Base-by-base conservation (phyloP, 306 rosid genomes). In the Acmispon strigosus region DNA sequence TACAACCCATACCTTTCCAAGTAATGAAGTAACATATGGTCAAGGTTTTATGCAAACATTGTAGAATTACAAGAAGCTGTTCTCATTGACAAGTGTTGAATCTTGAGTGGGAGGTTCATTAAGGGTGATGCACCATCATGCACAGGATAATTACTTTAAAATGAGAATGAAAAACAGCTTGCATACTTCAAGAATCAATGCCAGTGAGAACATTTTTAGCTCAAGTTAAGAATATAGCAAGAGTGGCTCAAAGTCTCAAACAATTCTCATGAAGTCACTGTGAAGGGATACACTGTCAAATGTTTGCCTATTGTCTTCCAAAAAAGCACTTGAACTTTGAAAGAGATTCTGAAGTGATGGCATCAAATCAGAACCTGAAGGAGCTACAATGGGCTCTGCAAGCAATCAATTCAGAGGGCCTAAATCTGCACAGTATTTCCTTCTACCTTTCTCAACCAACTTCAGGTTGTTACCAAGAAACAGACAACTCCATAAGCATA, bases 401-500 rank as follows among this genome's bases (percentile, higher is more conserved):
- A 67, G 77, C 83, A 53, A 76, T 91, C 73, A 73, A 68, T 60
- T 86, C 86, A 1, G 86, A 87, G 48, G 24, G 56, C 72, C 81
- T 79, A 53, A 78, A 54, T 49, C 81, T 92, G 0, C 90, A 94
- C 57, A 86, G 76, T 81, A 62, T 94, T 58, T 89, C 97, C 83
- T 91, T 94, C 77, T 81, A 84, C 89, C 96, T 89, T 29, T 89
- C 87, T 32, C 97, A 94, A 18, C 72, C 88, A 79, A 44, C 85
- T 74, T 87, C 97, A 24, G 55, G 74, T 27, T 89, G 88, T 63
- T 77, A 69, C 84, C 89, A 83, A 60, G 97, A 94, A 82, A 86
- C 97, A 20, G 92, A 94, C 44, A 86, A 83, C 85, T 87, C 97
- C 83, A 71, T 91, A 71, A 94, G 56, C 52, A 75, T 94, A 8